Base-by-base conservation (phyloP, 2,329 filamentous ascomycete species). In the Raffaelea albimanens region DNA sequence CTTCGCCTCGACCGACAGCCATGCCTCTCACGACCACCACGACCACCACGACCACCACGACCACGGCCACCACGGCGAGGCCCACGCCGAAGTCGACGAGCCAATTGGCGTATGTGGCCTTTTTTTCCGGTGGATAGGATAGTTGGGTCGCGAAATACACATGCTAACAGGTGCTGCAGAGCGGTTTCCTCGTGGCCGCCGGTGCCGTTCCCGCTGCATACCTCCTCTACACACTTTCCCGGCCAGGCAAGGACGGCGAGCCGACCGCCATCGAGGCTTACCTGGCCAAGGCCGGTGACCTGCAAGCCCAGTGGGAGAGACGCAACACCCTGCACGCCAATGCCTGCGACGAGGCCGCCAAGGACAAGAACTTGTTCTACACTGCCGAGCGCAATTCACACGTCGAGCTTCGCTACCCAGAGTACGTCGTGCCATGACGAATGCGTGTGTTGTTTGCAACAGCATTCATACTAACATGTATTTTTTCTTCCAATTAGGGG, bases 311-410 rank as follows among this genome's bases (percentile, higher is more conserved):
- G 50, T 76, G 71, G 71, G 70, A 72, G 60, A 61, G 67, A 53
- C 72, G 72, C 61, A 79, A 78, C 59, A 60, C 67, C 23, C 60
- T 76, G 46, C 74, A 74, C 62, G 73, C 72, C 38, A 67, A 69
- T 47, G 62, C 70, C 20, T 57, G 73, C 54, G 71, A 80, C 59
- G 74, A 79, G 65, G 76, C 76, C 40, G 73, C 72, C 40, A 72
- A 68, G 59, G 76, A 80, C 64, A 73, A 70, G 58, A 73, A 78
- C 55, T 66, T 80, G 45, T 71, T 80, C 55, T 61, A 68, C 55
- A 66, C 72, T 55, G 64, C 61, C 46, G 61, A 64, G 55, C 67
- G 67, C 59, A 68, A 67, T 60, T 59, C 58, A 53, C 68, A 67
- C 54, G 63, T 75, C 55, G 74, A 80, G 52, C 67, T 80, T 54